Evolutionary conservation across 768 basidiomycete genomes (phyloP).

Genomic region (Tricholoma hemisulphureum): DNA sequence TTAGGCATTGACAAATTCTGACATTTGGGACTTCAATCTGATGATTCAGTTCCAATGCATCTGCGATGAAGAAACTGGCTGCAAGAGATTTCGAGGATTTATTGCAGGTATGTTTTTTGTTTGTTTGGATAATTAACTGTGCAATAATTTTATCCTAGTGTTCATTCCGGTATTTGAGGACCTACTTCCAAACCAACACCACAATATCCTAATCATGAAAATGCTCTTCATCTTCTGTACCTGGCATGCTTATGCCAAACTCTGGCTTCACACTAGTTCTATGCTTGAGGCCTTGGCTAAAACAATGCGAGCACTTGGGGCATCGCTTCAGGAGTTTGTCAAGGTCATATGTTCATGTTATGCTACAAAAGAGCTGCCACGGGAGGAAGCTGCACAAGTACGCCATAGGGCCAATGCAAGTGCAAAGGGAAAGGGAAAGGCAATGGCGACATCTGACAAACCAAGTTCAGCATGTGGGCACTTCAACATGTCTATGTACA

Average conservation of each 20-base stretch:
- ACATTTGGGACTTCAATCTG: slow-evolving; percentile 32
- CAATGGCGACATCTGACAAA: not conserved
- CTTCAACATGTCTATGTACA: slow-evolving; percentile 19
- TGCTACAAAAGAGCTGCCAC: slow-evolving; percentile 3
- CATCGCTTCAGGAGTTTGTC: not conserved
- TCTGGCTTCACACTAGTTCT: slow-evolving; percentile 5
- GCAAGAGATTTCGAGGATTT: slow-evolving; percentile 30
- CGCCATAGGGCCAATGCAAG: not conserved
- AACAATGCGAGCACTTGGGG: not conserved
- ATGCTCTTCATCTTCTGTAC: slow-evolving; percentile 5
- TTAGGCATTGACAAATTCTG: slow-evolving; percentile 29
- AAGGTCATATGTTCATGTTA: not conserved
- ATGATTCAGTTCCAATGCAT: slow-evolving; percentile 19
- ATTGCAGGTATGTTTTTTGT: slow-evolving; percentile 22
- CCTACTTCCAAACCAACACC: slow-evolving; percentile 2
- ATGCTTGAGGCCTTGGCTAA: slow-evolving; percentile 3
- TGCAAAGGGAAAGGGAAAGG: not conserved
- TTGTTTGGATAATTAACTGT: not conserved
- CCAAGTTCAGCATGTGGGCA: not conserved
- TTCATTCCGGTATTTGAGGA: slow-evolving; percentile 5
- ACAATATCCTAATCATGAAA: slow-evolving; percentile 1
- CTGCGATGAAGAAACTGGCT: slow-evolving; percentile 19
- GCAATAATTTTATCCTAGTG: not conserved
- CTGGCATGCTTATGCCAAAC: slow-evolving; percentile 11
- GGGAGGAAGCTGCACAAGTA: slow-evolving; percentile 2